Evolutionary conservation across 83 land plant species (phyloP).

Genomic region (Thuja plicata): DNA sequence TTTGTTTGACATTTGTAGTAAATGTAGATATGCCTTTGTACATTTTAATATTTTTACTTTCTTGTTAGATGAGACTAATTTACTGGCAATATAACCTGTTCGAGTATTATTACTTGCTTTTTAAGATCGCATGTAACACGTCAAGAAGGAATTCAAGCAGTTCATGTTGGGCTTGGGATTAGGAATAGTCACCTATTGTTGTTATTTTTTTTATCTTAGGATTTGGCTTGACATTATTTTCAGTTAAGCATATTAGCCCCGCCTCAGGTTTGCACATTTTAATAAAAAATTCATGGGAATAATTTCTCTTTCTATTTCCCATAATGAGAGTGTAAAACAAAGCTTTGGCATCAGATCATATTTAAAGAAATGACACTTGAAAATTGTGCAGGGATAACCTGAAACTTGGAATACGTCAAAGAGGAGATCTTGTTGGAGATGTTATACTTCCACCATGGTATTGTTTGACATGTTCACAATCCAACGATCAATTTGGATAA

Average conservation of each 20-base stretch:
- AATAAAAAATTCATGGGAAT: not conserved
- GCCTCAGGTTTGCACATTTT: not conserved
- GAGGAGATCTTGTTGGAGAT: constrained; percentile 44
- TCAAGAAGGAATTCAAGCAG: not conserved
- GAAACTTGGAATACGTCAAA: constrained; percentile 46
- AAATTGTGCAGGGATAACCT: constrained; percentile 31
- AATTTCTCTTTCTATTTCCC: not conserved
- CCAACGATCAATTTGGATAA: not conserved
- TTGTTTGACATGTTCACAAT: not conserved
- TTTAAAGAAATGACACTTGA: not conserved
- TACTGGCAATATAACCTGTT: not conserved
- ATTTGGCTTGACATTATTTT: not conserved
- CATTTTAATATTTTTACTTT: not conserved
- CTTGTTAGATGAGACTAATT: not conserved
- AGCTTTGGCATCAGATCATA: not conserved
- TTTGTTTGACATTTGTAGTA: not conserved
- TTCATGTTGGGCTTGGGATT: not conserved
- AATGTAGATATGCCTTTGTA: not conserved
- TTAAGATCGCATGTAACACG: not conserved
- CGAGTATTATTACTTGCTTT: too few relatives aligned
- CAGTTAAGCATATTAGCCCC: not conserved
- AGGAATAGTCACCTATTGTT: not conserved
- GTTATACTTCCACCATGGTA: constrained; percentile 47
- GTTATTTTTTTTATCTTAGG: not conserved
- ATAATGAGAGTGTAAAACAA: not conserved